These are phyloP conservation scores for Yarrowia deformans DNA, from an alignment of 805 yeast genomes.

Conservation along the genomic window DNA sequence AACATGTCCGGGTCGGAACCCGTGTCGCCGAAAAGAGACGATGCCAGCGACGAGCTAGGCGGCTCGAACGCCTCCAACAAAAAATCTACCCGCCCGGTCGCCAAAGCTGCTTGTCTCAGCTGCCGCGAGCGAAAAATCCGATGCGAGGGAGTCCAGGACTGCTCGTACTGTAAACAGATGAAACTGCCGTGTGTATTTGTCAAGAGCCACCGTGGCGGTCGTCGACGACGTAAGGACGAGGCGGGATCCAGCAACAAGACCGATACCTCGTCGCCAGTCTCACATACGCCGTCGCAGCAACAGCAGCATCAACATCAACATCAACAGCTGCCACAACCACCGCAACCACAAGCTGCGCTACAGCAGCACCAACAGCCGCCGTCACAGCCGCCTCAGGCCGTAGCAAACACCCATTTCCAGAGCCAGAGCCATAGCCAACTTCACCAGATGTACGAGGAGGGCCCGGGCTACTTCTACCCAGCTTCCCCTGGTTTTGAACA, in stretches of 20 bases:
- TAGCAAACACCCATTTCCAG: background rate
- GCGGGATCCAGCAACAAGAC: background rate
- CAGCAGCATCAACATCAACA: background rate
- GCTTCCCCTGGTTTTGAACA: slow-evolving; percentile 4
- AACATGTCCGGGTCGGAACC: slow-evolving; percentile 38
- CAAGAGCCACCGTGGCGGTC: slow-evolving; percentile 77
- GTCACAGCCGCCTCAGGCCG: background rate
- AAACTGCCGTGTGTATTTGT: slow-evolving; percentile 61
- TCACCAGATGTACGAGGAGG: slow-evolving; percentile 31
- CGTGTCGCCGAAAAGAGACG: slow-evolving; percentile 34
- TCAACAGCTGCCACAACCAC: background rate
- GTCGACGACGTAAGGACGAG: slow-evolving; percentile 63
- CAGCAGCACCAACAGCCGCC: background rate
- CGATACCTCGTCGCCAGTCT: slow-evolving; percentile 6
- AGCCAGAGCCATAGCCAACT: slow-evolving; percentile 19
- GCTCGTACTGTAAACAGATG: slow-evolving; percentile 39
- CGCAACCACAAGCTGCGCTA: too few relatives aligned
- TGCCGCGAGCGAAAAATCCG: slow-evolving; percentile 41
- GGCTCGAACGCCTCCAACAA: background rate
- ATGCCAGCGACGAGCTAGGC: slow-evolving; percentile 22
- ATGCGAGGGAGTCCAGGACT: slow-evolving; percentile 40
- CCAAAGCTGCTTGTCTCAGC: slow-evolving; percentile 40
- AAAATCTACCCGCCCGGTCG: slow-evolving; percentile 34
- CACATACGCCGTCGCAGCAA: background rate
- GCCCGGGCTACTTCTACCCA: background rate